These are phyloP conservation scores for Kandelia obovata DNA, from an alignment of 345 rosid species.

Conservation along the genomic window DNA sequence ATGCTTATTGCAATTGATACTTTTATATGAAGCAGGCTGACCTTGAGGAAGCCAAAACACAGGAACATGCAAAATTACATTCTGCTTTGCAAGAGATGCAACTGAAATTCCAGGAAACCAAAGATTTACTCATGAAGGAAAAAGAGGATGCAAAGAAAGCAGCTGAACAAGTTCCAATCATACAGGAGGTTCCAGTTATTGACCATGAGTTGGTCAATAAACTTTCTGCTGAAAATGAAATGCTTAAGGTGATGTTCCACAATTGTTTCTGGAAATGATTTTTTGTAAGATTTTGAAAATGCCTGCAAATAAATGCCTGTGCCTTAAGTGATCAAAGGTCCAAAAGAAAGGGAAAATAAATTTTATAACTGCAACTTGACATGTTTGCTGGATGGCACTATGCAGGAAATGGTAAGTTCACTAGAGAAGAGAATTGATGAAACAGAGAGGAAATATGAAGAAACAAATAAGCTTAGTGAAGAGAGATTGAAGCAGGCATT, in stretches of 20 bases:
- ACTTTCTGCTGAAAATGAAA: constrained; percentile 84
- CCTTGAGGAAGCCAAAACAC: constrained; percentile 83
- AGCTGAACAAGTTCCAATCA: constrained; percentile 51
- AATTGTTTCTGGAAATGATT: neutral
- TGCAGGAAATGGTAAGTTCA: constrained; percentile 72
- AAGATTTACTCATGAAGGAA: constrained; percentile 32
- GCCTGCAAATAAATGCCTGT: neutral
- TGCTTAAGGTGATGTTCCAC: constrained; percentile 57
- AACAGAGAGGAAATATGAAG: constrained; percentile 75
- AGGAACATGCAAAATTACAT: constrained; percentile 77
- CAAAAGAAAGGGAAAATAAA: neutral
- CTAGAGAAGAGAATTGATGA: constrained; percentile 84
- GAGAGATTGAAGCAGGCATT: constrained; percentile 86
- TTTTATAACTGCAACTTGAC: neutral
- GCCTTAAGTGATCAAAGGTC: no score
- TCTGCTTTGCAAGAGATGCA: constrained; percentile 31
- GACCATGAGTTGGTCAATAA: constrained; percentile 65
- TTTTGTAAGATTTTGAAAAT: no score
- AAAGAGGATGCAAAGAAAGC: constrained; percentile 36
- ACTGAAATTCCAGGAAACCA: constrained; percentile 29
- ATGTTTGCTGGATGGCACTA: neutral
- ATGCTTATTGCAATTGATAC: constrained; percentile 4
- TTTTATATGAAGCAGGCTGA: constrained; percentile 52
- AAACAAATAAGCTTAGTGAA: constrained; percentile 71
- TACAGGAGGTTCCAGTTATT: constrained; percentile 75